A percentile compares a stretch with the other conserved stretches of the same genome.
Evolutionary conservation across 768 basidiomycete species (phyloP).

Genomic region (Boletus vinaceobasis): DNA sequence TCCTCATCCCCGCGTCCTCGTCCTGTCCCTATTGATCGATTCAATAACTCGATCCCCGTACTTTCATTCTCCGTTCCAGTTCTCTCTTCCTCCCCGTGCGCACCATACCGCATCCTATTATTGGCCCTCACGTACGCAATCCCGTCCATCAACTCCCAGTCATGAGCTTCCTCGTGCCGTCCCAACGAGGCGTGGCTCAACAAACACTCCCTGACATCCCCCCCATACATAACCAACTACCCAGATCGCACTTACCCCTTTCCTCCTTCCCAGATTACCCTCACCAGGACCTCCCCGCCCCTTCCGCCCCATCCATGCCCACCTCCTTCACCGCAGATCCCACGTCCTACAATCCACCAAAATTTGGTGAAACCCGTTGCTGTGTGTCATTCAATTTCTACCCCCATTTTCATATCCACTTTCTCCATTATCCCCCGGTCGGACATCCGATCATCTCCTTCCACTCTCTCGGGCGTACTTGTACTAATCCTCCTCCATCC

Average conservation of each 20-base stretch:
- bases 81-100: slow-evolving; percentile 9
- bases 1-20: slow-evolving; percentile 1
- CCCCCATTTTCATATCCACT: slow-evolving; percentile 7
- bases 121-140: slow-evolving; percentile 19
- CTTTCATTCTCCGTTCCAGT: slow-evolving; percentile 18
- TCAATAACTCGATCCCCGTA: slow-evolving; percentile 12
- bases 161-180: slow-evolving; percentile 36
- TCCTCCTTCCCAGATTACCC: slow-evolving; percentile 36
- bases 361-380: slow-evolving; percentile 70
- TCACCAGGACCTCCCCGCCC: slow-evolving; percentile 30
- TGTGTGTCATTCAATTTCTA: slow-evolving; percentile 47
- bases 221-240: slow-evolving; percentile 31
- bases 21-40: slow-evolving; percentile 13
- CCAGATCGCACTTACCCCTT: slow-evolving; percentile 37
- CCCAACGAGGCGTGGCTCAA: slow-evolving; percentile 33
- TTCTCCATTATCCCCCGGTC: slow-evolving; percentile 7
- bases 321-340: slow-evolving; percentile 36
- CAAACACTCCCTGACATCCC: slow-evolving; percentile 25
- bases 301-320: slow-evolving; percentile 27
- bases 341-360: slow-evolving; percentile 40
- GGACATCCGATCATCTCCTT: slow-evolving; percentile 24
- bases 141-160: slow-evolving; percentile 18
- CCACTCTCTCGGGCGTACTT: slow-evolving; percentile 14
- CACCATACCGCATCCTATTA: slow-evolving; percentile 19
- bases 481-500: slow-evolving; percentile 15